phyloP scores from a whole-genome alignment of 1,284 basidiomycete species.

The Tilletia indica region DNA sequence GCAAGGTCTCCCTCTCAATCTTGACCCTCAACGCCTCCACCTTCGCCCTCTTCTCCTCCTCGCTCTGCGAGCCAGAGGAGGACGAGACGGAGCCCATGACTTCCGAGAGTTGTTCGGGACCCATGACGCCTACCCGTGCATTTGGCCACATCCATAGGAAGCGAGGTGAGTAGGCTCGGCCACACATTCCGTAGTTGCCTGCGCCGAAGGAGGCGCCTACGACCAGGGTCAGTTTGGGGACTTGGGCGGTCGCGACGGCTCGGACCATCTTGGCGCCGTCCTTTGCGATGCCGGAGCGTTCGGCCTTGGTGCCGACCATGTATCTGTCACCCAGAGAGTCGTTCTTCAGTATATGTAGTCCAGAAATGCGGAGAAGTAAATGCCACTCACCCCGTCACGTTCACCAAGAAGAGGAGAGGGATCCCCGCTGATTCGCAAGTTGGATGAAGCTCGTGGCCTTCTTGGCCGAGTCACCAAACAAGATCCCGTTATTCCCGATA shows the following conservation, averaged over 20 bases:
- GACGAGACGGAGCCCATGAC: constrained; percentile 84
- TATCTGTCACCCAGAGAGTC: constrained; percentile 58
- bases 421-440: constrained; percentile 86
- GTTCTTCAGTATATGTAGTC: background rate
- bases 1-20: constrained; percentile 82
- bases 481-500: constrained; percentile 87
- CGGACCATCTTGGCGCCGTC: constrained; percentile 98
- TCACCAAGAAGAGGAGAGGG: constrained; percentile 87
- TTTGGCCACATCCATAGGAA: constrained; percentile 99
- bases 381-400: constrained; percentile 66
- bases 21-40: constrained; percentile 66
- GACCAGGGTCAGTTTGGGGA: constrained; percentile 88
- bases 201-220: constrained; percentile 94
- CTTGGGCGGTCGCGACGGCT: constrained; percentile 88
- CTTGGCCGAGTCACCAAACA: constrained; percentile 87
- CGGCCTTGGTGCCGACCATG: constrained; percentile 92
- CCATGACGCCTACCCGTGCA: constrained; percentile 94
- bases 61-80: background rate
- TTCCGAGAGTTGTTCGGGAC: constrained; percentile 82
- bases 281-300: constrained; percentile 91
- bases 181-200: constrained; percentile 70
- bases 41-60: constrained; percentile 23
- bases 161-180: constrained; percentile 75
- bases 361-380: background rate
- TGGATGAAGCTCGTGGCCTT: constrained; percentile 95